Conservation (phyloP, 768 basidiomycete genomes). For the Neoboletus magnificus region DNA sequence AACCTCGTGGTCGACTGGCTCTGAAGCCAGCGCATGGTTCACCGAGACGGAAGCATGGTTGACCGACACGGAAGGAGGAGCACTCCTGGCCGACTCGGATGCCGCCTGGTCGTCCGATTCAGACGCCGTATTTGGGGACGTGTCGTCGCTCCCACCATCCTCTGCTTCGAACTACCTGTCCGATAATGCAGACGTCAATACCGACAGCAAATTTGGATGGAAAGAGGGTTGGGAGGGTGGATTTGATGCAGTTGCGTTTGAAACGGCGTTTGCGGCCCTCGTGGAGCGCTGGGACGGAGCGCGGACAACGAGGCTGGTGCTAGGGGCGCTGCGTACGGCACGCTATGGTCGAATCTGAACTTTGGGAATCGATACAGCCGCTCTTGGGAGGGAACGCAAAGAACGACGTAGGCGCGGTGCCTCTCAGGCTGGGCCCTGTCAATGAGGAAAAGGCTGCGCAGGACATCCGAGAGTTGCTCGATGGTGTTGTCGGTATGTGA, state of each 20-base stretch:
- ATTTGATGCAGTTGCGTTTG: slow-evolving; percentile 13
- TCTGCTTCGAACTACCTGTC: slow-evolving; percentile 25
- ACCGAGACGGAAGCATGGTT: slow-evolving; percentile 29
- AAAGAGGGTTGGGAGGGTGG: slow-evolving; percentile 22
- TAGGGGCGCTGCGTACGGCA: slow-evolving; percentile 12
- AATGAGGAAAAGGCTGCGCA: slow-evolving; percentile 33
- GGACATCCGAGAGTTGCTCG: slow-evolving; percentile 43
- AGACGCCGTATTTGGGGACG: slow-evolving; percentile 27
- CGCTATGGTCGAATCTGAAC: slow-evolving; percentile 49
- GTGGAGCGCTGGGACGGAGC: slow-evolving; percentile 14
- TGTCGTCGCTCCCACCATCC: slow-evolving; percentile 19
- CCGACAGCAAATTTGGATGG: slow-evolving; percentile 2
- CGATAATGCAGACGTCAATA: slow-evolving; percentile 23
- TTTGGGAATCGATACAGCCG: slow-evolving; percentile 57
- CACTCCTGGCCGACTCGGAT: slow-evolving; percentile 40
- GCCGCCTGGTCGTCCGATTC: slow-evolving; percentile 31
- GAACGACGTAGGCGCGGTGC: slow-evolving; percentile 23
- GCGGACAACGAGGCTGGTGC: neutral
- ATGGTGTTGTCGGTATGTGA: slow-evolving; percentile 26
- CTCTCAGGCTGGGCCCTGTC: neutral
- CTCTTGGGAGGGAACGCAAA: slow-evolving; percentile 30
- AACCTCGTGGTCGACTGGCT: slow-evolving; percentile 11
- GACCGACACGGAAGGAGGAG: slow-evolving; percentile 37
- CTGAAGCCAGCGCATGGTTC: slow-evolving; percentile 22
- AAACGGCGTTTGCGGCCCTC: slow-evolving; percentile 16